Evolutionary conservation across 805 yeast species (phyloP), one percentile per base, ranked within the genome.

Genomic region (Cyberlindnera misumaiensis): DNA sequence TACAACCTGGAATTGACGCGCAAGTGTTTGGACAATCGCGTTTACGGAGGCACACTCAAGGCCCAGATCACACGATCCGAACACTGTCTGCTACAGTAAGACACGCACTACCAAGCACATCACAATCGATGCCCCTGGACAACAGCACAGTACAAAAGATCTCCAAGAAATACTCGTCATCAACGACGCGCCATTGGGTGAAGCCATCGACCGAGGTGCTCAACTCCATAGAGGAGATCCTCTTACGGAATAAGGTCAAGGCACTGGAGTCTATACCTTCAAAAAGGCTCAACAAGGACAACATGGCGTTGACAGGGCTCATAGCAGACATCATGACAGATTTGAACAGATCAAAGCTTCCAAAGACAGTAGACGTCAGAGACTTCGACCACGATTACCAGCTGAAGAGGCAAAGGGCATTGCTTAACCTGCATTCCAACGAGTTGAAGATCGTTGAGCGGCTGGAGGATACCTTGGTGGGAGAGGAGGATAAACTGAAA

Each of bases 381-480:
- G 57, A 54, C 30, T 44, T 44, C 22, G 47, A 52, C 32, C 30
- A 43, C 15, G 55, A 48, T 32, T 47, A 44, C 32, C 55, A 49
- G 27, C 11, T 41, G 8, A 44, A 44, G 30, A 49, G 51, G 16
- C 31, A 45, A 13, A 25, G 32, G 7, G 50, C 41, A 18, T 17
- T 52, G 10, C 36, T 45, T 18, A 44, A 42, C 25, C 14, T 49
- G 4, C 38, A 42, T 5, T 42, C 52, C 4, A 48, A 44, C 32
- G 57, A 54, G 27, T 8, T 43, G 15, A 39, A 46, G 17, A 29
- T 49, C n/a, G 40, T 51, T 2, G 40, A 47, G 1, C 36, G 28
- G 1, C 25, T 54, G 11, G 42, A 45, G 16, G 43, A 41, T 13
- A 20, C 49, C 1, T 22, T 44, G 10, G 31, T 28, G 1, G 25